Evolutionary conservation across 805 yeast genomes (phyloP).

Genomic region (Teunomyces panamensis): DNA sequence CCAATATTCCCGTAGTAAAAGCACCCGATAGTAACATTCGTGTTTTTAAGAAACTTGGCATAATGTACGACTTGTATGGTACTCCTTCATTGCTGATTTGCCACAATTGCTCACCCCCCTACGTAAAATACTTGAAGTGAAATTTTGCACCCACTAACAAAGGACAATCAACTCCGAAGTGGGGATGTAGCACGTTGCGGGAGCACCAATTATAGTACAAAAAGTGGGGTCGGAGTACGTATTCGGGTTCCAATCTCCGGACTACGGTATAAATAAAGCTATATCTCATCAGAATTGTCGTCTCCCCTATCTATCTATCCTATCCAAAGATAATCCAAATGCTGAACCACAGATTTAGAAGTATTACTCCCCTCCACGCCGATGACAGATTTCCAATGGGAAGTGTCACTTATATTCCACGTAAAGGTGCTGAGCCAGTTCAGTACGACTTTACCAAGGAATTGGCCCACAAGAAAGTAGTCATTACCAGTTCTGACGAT

Average conservation of each 20-base stretch:
- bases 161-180: background rate
- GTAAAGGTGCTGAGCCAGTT: background rate
- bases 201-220: background rate
- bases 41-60: no score
- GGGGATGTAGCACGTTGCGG: conserved; percentile 1
- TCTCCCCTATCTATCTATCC: background rate
- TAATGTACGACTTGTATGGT: background rate
- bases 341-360: conserved; percentile 1
- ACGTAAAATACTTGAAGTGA: background rate
- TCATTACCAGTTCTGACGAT: conserved; percentile 11
- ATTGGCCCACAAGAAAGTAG: conserved; percentile 13
- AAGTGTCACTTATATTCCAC: conserved; percentile 10
- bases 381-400: conserved; percentile 21
- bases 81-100: background rate
- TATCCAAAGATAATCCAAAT: background rate
- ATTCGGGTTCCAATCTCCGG: background rate
- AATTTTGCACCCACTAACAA: background rate
- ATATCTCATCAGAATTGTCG: background rate
- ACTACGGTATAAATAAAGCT: background rate
- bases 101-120: no score
- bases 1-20: no score
- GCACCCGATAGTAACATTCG: no score
- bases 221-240: conserved; percentile 1
- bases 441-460: conserved; percentile 29
- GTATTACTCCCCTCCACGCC: conserved; percentile 6